Conservation (phyloP, 441 rosid genomes). For the Populus trichocarpa region DNA sequence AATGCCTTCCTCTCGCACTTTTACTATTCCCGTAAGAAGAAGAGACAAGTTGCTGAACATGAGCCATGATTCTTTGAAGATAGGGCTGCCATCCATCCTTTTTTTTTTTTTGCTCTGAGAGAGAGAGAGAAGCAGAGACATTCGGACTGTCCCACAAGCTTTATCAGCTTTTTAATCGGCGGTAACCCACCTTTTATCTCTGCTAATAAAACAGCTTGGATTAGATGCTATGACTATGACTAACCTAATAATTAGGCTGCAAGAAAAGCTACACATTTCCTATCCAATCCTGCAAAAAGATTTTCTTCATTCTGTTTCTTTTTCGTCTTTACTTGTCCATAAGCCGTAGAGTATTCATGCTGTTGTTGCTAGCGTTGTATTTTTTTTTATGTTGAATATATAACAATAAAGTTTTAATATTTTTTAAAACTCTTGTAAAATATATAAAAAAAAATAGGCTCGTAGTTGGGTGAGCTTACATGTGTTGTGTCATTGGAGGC, state of each 20-base stretch:
- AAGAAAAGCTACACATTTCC: not conserved
- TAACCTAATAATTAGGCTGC: not conserved
- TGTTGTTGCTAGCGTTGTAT: too few relatives aligned
- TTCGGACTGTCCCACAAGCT: conserved; percentile 67
- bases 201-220: not conserved
- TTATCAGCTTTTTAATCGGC: conserved; percentile 31
- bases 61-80: not conserved
- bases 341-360: too few relatives aligned
- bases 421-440: too few relatives aligned
- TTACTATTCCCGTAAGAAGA: not conserved
- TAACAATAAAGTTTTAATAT: too few relatives aligned
- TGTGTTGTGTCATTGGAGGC: too few relatives aligned
- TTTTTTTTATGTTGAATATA: too few relatives aligned
- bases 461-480: too few relatives aligned
- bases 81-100: not conserved
- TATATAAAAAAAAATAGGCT: too few relatives aligned
- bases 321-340: not conserved
- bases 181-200: not conserved
- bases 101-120: not conserved
- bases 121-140: conserved; percentile 32
- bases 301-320: not conserved
- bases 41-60: conserved; percentile 6
- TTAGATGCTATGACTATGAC: conserved; percentile 15
- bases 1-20: too few relatives aligned
- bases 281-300: conserved; percentile 5